A percentile compares a stretch with the other conserved stretches of the same genome.
These are phyloP conservation scores for Batrachochytrium dendrobatidis DNA, from an alignment of 371 early-diverging fungal genomes.

Conservation along the genomic window DNA sequence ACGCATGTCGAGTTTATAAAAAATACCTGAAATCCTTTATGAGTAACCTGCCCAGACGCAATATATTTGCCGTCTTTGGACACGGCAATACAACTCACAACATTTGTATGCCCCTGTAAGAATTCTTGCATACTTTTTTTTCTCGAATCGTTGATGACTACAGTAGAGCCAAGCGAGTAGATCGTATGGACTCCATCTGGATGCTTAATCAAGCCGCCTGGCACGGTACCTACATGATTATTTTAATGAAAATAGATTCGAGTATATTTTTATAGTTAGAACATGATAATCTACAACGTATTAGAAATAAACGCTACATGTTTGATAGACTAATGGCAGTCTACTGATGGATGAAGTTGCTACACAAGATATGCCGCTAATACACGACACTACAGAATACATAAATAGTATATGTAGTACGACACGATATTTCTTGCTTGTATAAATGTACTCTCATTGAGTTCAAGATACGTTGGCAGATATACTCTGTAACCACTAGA, in stretches of 20 bases:
- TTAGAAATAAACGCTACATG: too few relatives aligned
- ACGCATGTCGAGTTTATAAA: neutral
- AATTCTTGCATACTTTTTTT: constrained; percentile 38
- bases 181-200: constrained; percentile 42
- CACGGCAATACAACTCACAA: constrained; percentile 42
- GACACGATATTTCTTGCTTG: too few relatives aligned
- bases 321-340: neutral
- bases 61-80: constrained; percentile 36
- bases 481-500: too few relatives aligned
- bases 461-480: neutral
- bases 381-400: neutral
- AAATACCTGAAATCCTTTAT: constrained; percentile 51
- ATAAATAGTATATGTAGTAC: neutral
- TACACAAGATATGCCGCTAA: neutral
- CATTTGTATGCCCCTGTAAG: constrained; percentile 48
- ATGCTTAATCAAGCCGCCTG: constrained; percentile 39
- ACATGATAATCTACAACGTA: too few relatives aligned
- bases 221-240: constrained; percentile 36
- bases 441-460: too few relatives aligned
- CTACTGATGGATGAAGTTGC: neutral
- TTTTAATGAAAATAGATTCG: too few relatives aligned
- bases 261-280: too few relatives aligned
- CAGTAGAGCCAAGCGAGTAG: constrained; percentile 46
- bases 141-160: constrained; percentile 33
- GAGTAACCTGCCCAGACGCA: constrained; percentile 49